Base-by-base conservation (phyloP, 225 moss, liverwort and hornwort species). In the Sphagnum tenellum region DNA sequence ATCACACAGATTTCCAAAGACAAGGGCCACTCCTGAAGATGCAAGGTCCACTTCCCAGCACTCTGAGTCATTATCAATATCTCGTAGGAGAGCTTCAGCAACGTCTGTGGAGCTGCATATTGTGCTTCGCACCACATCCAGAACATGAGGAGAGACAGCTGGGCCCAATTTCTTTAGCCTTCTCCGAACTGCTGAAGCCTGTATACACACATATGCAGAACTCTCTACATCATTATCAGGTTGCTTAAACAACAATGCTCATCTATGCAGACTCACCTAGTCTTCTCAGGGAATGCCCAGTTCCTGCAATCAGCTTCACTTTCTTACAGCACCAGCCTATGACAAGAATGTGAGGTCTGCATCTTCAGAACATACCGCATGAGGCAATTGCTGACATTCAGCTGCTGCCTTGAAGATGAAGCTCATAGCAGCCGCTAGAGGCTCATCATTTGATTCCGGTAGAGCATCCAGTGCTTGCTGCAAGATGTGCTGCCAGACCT, bases 91-190 rank as follows among this genome's bases (percentile, higher is more conserved):
- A 64, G 89, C 93, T 78, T 99, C 98, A 67, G 98, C 98, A 59
- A 99, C 86, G 71, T 99, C 90, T 72, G 86, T 72, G 56, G 83
- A 83, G 71, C 82, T 89, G 74, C 93, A 90, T 63, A 91, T 85
- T 75, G 92, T 93, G 75, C 89, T 93, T 79, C 98, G 90, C 74
- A 99, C 98, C 64, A 99, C 89, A 77, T 90, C 98, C 82, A 99
- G 79, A 62, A 99, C 98, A 66, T 89, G 77, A 63, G 98, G 93
- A 75, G 98, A 89, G 59, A 93, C 82, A 76, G 87, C 87, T 45
- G 98, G 89, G 12, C 98, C 98, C 79, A 99, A 81, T 75, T 87
- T 91, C 79, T 99, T 99, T 44, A 99, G 87, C 81, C 89, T 90
- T 87, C 89, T 86, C 76, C 98, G 81, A 57, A 93, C 89, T 74